Base-by-base conservation (phyloP, 2,329 filamentous ascomycete species). In the Cladosporium colombiae region DNA sequence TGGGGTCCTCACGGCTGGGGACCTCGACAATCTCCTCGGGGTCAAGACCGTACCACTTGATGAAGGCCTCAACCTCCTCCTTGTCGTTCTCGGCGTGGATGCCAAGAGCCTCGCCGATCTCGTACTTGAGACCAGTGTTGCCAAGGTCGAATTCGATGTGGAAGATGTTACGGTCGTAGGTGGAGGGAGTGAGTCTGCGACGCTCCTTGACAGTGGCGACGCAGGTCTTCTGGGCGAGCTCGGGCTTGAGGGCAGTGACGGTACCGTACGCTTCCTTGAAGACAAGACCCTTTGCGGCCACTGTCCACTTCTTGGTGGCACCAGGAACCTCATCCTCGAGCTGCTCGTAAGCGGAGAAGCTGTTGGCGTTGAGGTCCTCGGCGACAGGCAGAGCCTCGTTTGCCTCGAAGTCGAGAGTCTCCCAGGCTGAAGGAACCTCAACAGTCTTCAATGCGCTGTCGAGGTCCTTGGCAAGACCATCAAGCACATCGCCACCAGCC, bases 91-190 rank as follows among this genome's bases (percentile, higher is more conserved):
- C 92, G 7, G 93, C 92, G 78, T 99, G 95, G 69, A 99, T 93
- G 70, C 95, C 95, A 21, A 99, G 89, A 56, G 95, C 95, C 82
- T 99, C 95, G 65, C 95, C 95, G 74, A 99, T 98, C 77, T 96
- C 92, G 81, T 99, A 99, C 50, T 88, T 97, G 70, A 99, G 88
- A 46, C 93, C 94, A 37, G 94, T 96, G 74, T 89, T 81, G 67
- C 94, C 94, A 27, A 99, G 87, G 76, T 98, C 95, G 74, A 99
- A 99, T 81, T 99, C 95, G 69, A 99, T 98, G 82, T 99, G 95
- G 89, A 99, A 99, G 80, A 99, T 98, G 85, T 99, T 97, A 73
- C 95, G 92, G 79, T 98, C 93, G 77, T 99, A 99, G 35, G 89
- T 90, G 27, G 80, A 74, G 3, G 95, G 95, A 0, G 95, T 99